Percentiles rank a stretch among this genome's conserved stretches.
Evolutionary conservation across 1,139 yeast genomes (phyloP).

Genomic region (Kluyveromyces sp.): DNA sequence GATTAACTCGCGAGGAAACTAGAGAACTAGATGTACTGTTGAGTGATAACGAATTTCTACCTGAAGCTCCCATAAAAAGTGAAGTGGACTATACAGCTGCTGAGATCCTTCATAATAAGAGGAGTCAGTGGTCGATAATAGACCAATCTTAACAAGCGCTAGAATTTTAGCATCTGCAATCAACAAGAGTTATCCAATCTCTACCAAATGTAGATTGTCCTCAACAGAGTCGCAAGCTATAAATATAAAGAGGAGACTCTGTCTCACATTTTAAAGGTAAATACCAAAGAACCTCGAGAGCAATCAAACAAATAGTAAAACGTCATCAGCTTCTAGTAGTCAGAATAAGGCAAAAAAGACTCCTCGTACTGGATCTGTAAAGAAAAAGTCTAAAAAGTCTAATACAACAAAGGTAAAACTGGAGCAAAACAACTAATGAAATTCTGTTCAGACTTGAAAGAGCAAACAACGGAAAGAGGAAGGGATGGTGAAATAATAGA

Average conservation of each 20-base stretch:
- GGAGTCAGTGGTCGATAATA: conserved; percentile 22
- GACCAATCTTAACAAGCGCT: conserved; percentile 28
- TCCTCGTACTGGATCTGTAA: background rate
- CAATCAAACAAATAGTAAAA: background rate
- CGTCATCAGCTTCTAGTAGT: too few species aligned
- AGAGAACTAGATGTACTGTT: conserved; percentile 7
- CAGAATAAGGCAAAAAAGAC: too few species aligned
- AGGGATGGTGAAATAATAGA: conserved; percentile 6
- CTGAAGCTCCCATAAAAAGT: conserved; percentile 2
- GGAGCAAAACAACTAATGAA: conserved; percentile 24
- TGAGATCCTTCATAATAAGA: conserved; percentile 25
- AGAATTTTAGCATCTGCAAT: conserved; percentile 26
- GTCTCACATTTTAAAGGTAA: background rate
- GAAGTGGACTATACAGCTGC: conserved; percentile 24
- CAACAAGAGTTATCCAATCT: conserved; percentile 2
- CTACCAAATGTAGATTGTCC: background rate
- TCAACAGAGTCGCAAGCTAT: background rate
- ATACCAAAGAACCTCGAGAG: background rate
- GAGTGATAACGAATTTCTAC: conserved; percentile 3
- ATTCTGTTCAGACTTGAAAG: conserved; percentile 25
- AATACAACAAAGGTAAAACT: conserved; percentile 13
- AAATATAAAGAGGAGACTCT: background rate
- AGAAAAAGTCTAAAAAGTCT: background rate
- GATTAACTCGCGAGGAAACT: conserved; percentile 2
- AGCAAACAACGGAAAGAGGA: conserved; percentile 25